phyloP scores from a whole-genome alignment of 805 yeast genomes.

The Dipodascus geniculatus region DNA sequence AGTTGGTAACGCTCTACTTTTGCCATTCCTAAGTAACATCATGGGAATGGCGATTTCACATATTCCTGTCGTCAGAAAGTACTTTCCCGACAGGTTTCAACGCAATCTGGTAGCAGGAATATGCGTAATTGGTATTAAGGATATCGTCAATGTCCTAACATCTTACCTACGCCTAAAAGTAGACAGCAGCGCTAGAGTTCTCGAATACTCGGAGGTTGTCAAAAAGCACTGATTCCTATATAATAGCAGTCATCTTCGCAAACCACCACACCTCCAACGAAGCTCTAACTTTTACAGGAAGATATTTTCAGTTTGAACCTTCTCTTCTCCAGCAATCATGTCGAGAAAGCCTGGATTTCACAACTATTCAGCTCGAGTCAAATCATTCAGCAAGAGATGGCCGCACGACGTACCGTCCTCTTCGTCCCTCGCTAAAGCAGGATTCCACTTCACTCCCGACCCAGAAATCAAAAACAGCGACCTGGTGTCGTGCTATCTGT shows the following conservation, averaged over 20 bases:
- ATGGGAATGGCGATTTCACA: constrained; percentile 10
- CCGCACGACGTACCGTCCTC: constrained; percentile 17
- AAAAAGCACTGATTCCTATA: too few species aligned
- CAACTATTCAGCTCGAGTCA: not conserved
- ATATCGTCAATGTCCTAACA: constrained; percentile 16
- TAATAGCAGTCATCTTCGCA: too few species aligned
- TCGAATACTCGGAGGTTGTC: constrained; percentile 9
- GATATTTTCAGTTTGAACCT: not conserved
- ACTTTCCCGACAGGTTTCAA: constrained; percentile 14
- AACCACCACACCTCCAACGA: not conserved
- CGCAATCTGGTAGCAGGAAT: constrained; percentile 18
- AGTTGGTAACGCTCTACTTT: constrained; percentile 12
- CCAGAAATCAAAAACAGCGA: not conserved
- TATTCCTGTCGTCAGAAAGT: constrained; percentile 9
- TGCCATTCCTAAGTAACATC: constrained; percentile 12
- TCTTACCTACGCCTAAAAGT: constrained; percentile 13
- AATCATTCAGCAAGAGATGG: constrained; percentile 14
- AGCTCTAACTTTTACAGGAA: too few species aligned
- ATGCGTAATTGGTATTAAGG: constrained; percentile 14
- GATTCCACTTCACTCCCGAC: constrained; percentile 39
- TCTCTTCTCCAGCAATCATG: not conserved
- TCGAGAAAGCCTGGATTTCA: not conserved
- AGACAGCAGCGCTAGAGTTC: constrained; percentile 10
- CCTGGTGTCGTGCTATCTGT: constrained; percentile 22
- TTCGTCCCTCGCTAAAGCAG: constrained; percentile 39